A percentile compares a stretch with the other conserved stretches of the same genome.
Evolutionary conservation across 228 moss, liverwort and hornwort species (phyloP).

Genomic region (Sphagnum magellanicum): DNA sequence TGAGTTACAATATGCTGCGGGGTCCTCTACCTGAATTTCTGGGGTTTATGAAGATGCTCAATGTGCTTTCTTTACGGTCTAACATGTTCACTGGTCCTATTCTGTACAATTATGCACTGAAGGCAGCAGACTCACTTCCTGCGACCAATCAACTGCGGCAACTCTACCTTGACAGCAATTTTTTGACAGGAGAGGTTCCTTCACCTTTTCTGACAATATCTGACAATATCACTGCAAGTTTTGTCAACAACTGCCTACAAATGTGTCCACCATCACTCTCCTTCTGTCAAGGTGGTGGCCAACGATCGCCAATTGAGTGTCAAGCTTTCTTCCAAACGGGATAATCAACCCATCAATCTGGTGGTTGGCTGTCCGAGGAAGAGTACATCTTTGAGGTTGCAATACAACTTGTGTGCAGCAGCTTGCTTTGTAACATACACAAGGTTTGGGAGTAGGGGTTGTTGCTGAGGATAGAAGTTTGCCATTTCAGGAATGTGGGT

Average conservation of each 20-base stretch:
- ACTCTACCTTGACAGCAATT: slow-evolving; percentile 52
- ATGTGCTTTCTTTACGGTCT: slow-evolving; percentile 39
- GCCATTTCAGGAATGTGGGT: no score
- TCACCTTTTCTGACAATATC: slow-evolving; percentile 37
- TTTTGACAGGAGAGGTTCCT: slow-evolving; percentile 44
- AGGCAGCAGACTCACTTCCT: slow-evolving; percentile 21
- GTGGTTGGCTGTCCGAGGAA: no score
- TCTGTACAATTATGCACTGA: slow-evolving; percentile 44
- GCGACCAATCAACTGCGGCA: slow-evolving; percentile 31
- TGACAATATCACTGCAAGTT: slow-evolving; percentile 27
- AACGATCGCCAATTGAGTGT: slow-evolving; percentile 35
- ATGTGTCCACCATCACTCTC: slow-evolving; percentile 41
- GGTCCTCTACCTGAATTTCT: slow-evolving; percentile 37
- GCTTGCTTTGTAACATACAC: no score
- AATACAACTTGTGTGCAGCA: no score
- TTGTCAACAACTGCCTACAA: slow-evolving; percentile 47
- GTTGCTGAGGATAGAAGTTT: no score
- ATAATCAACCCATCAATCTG: no score
- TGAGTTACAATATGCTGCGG: slow-evolving; percentile 42
- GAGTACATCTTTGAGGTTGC: no score
- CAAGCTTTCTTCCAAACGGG: slow-evolving; percentile 4
- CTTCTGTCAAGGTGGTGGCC: slow-evolving; percentile 44
- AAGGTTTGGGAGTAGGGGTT: no score
- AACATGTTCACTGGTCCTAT: slow-evolving; percentile 52
- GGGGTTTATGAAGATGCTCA: slow-evolving; percentile 28